Base-by-base conservation (phyloP, 257 asterid species). In the Plantago ovata region DNA sequence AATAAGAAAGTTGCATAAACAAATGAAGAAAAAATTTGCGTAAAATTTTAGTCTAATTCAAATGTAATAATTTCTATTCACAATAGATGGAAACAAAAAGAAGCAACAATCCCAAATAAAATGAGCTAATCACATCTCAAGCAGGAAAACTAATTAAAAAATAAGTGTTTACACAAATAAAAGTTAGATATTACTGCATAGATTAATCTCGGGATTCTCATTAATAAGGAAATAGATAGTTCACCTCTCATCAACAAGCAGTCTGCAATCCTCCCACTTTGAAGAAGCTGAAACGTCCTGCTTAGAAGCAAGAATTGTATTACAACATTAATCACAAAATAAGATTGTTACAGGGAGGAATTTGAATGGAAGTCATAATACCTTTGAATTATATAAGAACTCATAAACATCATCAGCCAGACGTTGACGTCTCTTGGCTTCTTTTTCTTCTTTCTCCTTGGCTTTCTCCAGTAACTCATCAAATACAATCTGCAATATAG, bases 361-460 rank as follows among this genome's bases (percentile, higher is more conserved):
- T 18, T n/a, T 53, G 57, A 53, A 32, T 15, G 36, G 53, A 59
- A 38, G 60, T 38, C 10, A 52, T 24, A 10, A 49, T 70, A 89
- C 98, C 97, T 89, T 93, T 53, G 86, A 79, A 44, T 40, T 58
- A 53, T 63, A 75, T 48, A 89, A 71, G 68, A 79, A 84, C 49
- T 73, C 82, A 60, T 77, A 75, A 59, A 86, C 65, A 43, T 82
- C 92, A 46, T 93, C 95, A 16, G 76, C 68, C 47, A 80, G 81
- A 45, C 99, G 95, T 69, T 84, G 84, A 44, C 89, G 95, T 77
- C 65, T 82, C 78, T 89, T 89, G 59, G 87, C 83, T 77, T 86
- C 99, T 63, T 89, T 93, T 69, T 86, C 99, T 63, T 86, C 97
- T 74, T 79, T 89, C 69, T 82, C 99, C 78, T 70, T 86, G 47